Evolutionary conservation across 306 rosid genomes (phyloP), one percentile per base, ranked within the genome.

Genomic region (Prunus mongolica): DNA sequence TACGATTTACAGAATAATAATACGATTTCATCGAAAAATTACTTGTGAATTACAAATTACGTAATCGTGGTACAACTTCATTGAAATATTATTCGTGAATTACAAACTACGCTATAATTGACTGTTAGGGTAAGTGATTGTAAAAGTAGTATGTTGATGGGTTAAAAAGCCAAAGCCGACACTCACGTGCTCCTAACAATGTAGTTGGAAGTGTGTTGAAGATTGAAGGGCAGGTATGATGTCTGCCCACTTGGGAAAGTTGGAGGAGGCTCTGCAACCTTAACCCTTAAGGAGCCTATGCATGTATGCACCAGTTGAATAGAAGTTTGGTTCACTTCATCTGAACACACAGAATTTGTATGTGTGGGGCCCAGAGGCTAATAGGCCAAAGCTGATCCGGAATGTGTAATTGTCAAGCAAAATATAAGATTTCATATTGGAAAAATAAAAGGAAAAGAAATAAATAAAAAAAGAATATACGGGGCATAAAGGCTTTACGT

Each of bases 131-230:
- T 34, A 34, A 5, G 41, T 34, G 8, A 34, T 5, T 1, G 6
- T 34, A 5, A 5, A 5, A 34, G 41, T 34, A 5, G 41, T 5
- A 3, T 11, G 63, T 13, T 25, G 38, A 60, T 60, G 3, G 38
- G 61, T 58, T 46, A 38, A 18, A 69, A 27, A n/a, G 41, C 76
- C 69, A 52, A 50, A 65, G 49, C 67, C 22, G 8, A 3, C 44
- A 28, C 72, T 65, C 78, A 57, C 78, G 84, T 71, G 78, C 58
- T 47, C 73, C 73, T 20, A 45, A 57, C 78, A 7, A 28, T 10
- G 8, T 63, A 2, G 54, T 32, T 15, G 38, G 38, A 60, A 60
- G 2, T 38, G 9, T 27, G 65, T 60, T 25, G 6, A 63, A 8
- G n/a, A 63, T 63, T 27, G 45, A 63, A 63, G 67, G 13, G 67